phyloP scores from a whole-genome alignment of 2,329 filamentous ascomycete species.

The Cladophialophora psammophila region DNA sequence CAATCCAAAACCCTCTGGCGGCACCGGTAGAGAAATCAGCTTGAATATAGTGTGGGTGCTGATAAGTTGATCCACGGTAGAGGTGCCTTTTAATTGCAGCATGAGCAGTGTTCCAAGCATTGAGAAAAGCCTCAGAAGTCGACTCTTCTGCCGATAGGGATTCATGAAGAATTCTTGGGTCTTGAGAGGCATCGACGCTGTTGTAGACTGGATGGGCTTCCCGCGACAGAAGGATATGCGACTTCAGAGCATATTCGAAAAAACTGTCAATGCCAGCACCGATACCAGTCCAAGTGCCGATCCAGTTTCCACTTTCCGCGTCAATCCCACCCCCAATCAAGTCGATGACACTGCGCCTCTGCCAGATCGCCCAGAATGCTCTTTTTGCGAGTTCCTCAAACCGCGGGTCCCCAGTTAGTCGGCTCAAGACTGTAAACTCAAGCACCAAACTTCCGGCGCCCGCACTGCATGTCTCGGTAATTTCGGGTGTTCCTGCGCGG shows the following conservation, averaged over 20 bases:
- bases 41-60: constrained; percentile 93
- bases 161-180: constrained; percentile 70
- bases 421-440: constrained; percentile 89
- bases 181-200: constrained; percentile 51
- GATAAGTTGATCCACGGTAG: constrained; percentile 75
- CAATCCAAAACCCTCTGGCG: constrained; percentile 89
- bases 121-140: constrained; percentile 78
- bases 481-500: constrained; percentile 62
- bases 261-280: constrained; percentile 98
- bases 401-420: constrained; percentile 82
- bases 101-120: constrained; percentile 85
- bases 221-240: constrained; percentile 86
- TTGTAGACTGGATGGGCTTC: constrained; percentile 55
- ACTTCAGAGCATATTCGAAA: constrained; percentile 97
- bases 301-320: constrained; percentile 88
- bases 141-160: constrained; percentile 71
- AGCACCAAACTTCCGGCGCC: constrained; percentile 95
- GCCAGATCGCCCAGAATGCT: constrained; percentile 98
- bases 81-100: constrained; percentile 87
- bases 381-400: constrained; percentile 90
- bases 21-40: constrained; percentile 88
- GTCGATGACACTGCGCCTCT: constrained; percentile 80
- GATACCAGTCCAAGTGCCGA: constrained; percentile 87
- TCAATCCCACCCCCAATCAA: constrained; percentile 92
- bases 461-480: constrained; percentile 95